Conservation (phyloP, 108 stramenopile genomes). For the Cyclotella kingstonii region DNA sequence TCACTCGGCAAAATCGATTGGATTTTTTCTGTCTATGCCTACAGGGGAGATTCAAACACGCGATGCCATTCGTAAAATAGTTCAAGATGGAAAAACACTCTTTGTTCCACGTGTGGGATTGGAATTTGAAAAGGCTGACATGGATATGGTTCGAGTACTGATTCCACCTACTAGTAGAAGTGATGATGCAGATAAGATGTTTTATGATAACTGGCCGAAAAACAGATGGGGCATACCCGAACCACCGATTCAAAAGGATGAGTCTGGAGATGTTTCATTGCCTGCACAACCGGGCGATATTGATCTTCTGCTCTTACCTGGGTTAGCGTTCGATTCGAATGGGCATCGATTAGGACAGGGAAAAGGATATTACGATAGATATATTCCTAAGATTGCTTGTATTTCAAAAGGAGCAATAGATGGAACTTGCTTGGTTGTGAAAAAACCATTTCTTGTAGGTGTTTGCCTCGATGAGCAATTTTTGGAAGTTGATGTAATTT, state of each 20-base stretch:
- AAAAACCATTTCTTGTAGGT: constrained; percentile 61
- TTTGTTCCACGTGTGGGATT: constrained; percentile 88
- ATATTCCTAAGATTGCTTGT: constrained; percentile 71
- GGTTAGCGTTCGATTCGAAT: constrained; percentile 72
- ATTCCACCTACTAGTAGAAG: background rate
- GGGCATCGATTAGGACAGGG: constrained; percentile 82
- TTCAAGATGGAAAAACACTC: constrained; percentile 50
- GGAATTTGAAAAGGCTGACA: constrained; percentile 82
- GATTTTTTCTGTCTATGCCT: constrained; percentile 89
- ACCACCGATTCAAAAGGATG: constrained; percentile 53
- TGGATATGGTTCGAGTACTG: constrained; percentile 75
- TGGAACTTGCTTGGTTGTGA: background rate
- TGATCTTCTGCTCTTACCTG: constrained; percentile 84
- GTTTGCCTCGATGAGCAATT: constrained; percentile 71
- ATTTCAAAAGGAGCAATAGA: background rate
- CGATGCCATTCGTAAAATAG: constrained; percentile 40
- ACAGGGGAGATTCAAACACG: constrained; percentile 76
- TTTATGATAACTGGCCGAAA: constrained; percentile 76
- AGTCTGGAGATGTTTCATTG: constrained; percentile 18
- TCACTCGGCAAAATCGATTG: constrained; percentile 63
- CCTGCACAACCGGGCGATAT: constrained; percentile 79
- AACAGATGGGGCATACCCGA: constrained; percentile 92
- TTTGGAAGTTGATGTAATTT: constrained; percentile 19
- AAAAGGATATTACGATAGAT: constrained; percentile 92
- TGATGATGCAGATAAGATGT: constrained; percentile 17